A percentile compares a stretch with the other conserved stretches of the same genome.
These are phyloP conservation scores for Setomelanomma holmii DNA, from an alignment of 2,329 filamentous ascomycete species.

Conservation along the genomic window DNA sequence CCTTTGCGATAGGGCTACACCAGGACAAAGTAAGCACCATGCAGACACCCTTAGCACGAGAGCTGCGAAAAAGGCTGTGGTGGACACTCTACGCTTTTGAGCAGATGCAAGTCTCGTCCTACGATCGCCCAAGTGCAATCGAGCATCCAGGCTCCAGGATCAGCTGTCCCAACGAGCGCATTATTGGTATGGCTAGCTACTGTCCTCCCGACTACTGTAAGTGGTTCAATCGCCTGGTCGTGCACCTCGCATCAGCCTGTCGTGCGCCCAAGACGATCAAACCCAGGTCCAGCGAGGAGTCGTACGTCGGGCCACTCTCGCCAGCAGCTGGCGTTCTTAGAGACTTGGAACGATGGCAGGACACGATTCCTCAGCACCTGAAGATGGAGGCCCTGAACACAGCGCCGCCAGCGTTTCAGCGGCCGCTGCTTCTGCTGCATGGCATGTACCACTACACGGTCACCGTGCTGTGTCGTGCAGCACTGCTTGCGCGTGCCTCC, in stretches of 20 bases:
- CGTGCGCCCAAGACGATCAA: constrained; percentile 45
- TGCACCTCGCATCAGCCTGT: constrained; percentile 49
- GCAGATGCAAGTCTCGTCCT: constrained; percentile 53
- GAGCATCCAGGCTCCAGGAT: constrained; percentile 46
- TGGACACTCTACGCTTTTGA: constrained; percentile 61
- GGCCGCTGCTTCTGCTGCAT: constrained; percentile 50
- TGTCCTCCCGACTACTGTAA: constrained; percentile 48
- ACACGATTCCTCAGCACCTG: constrained; percentile 49
- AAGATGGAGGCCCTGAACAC: constrained; percentile 41
- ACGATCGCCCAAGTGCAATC: constrained; percentile 55
- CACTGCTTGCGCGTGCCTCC: constrained; percentile 48
- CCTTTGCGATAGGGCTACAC: constrained; percentile 55
- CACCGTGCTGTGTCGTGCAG: constrained; percentile 48
- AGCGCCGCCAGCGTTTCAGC: constrained; percentile 44
- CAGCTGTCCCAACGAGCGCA: constrained; percentile 46
- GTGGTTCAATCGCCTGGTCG: constrained; percentile 48
- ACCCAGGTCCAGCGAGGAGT: constrained; percentile 41
- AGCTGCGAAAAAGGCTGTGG: constrained; percentile 61
- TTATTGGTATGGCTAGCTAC: constrained; percentile 41
- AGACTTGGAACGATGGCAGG: constrained; percentile 50
- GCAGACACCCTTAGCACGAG: constrained; percentile 47
- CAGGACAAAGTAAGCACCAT: constrained; percentile 48
- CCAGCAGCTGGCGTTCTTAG: constrained; percentile 48
- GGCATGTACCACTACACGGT: constrained; percentile 52
- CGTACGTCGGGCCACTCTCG: constrained; percentile 48